phyloP scores from a whole-genome alignment of 768 basidiomycete genomes.

The Rhodotorula graminis region DNA sequence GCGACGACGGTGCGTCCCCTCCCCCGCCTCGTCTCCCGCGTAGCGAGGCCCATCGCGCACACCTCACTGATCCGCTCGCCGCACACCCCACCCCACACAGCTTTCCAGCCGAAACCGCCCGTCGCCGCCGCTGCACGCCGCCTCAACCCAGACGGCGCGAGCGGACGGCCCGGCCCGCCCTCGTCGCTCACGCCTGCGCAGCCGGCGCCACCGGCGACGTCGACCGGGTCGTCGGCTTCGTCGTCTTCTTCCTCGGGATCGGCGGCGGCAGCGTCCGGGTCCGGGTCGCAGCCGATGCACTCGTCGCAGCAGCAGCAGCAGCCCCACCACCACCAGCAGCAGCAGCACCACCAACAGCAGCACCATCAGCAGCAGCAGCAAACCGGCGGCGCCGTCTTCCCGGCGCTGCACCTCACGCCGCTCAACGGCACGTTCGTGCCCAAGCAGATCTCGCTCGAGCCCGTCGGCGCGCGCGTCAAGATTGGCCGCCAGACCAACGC shows the following conservation, averaged over 20 bases:
- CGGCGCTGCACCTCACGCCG: slow-evolving; percentile 65
- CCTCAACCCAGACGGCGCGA: neutral
- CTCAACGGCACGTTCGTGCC: slow-evolving; percentile 90
- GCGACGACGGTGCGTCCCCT: neutral
- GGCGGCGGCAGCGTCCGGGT: too few relatives aligned
- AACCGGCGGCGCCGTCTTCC: slow-evolving; percentile 41
- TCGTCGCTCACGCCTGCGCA: neutral
- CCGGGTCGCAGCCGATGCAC: neutral
- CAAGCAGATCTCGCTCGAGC: slow-evolving; percentile 78
- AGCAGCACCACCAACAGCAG: neutral
- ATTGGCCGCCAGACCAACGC: slow-evolving; percentile 94
- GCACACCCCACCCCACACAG: neutral
- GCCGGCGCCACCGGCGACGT: neutral
- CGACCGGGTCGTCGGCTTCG: neutral
- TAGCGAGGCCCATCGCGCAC: too few relatives aligned
- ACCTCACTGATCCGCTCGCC: too few relatives aligned
- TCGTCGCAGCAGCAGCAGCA: neutral
- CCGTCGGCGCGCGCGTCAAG: slow-evolving; percentile 50
- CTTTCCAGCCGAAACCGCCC: neutral
- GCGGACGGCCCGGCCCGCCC: neutral
- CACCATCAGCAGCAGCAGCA: neutral
- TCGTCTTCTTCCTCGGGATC: neutral
- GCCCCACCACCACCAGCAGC: neutral
- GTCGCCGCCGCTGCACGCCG: too few relatives aligned
- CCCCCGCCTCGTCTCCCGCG: too few relatives aligned